phyloP scores from a whole-genome alignment of 208 protist genomes.

The Baffinella frigidus region DNA sequence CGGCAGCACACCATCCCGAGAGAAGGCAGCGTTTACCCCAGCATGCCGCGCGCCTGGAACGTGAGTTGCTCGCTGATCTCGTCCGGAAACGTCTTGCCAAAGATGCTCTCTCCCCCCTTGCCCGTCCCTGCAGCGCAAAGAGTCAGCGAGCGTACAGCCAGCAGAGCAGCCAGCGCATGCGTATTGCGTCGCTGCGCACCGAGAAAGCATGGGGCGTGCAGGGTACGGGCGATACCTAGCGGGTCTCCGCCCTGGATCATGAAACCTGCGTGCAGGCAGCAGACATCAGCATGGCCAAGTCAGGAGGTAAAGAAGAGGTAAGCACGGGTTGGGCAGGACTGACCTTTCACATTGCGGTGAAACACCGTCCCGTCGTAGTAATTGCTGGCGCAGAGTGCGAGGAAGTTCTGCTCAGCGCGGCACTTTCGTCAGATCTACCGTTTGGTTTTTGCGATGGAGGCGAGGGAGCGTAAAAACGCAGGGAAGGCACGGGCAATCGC shows the following conservation, averaged over 20 bases:
- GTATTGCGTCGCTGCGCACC: too few relatives aligned
- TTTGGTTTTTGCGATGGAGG: not conserved
- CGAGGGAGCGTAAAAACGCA: not conserved
- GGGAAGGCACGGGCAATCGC: not conserved
- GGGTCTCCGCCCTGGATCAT: slow-evolving; percentile 75
- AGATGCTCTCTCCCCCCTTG: slow-evolving; percentile 67
- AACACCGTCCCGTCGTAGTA: slow-evolving; percentile 74
- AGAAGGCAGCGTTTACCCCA: too few relatives aligned
- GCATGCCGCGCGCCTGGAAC: slow-evolving; percentile 64
- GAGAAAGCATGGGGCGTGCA: not conserved
- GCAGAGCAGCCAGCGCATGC: too few relatives aligned
- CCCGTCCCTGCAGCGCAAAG: not conserved
- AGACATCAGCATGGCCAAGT: not conserved
- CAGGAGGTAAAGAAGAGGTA: not conserved
- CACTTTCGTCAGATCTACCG: too few relatives aligned
- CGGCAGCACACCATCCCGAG: too few relatives aligned
- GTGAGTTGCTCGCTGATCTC: slow-evolving; percentile 66
- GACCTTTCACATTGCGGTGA: slow-evolving; percentile 68
- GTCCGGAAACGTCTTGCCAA: slow-evolving; percentile 71
- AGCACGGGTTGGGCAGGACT: not conserved
- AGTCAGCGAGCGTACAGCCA: not conserved
- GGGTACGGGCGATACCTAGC: not conserved
- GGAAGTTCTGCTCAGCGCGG: slow-evolving; percentile 69
- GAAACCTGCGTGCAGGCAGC: slow-evolving; percentile 72
- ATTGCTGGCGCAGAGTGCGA: slow-evolving; percentile 70